Base-by-base conservation (phyloP, 306 rosid genomes). In the Rubus parviflorus region DNA sequence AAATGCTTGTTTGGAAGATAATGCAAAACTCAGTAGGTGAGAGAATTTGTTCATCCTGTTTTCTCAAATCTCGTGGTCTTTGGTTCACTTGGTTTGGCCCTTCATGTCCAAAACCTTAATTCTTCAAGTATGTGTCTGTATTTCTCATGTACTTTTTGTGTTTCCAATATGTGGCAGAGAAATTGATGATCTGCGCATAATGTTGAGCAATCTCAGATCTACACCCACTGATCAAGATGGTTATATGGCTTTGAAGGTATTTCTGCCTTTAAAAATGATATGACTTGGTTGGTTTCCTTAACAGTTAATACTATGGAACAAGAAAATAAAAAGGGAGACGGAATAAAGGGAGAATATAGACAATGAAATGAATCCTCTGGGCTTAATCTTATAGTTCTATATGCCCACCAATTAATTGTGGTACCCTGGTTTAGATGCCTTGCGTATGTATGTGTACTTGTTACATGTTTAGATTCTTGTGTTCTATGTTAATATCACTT, bases 1-100 rank as follows among this genome's bases (percentile, higher is more conserved):
- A 81, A 84, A 85, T 30, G 80, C 84, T 88, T 95, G 99, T 88
- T 83, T 90, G 78, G 90, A 88, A 78, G 99, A 95, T 77, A 95
- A 95, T 87, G 87, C 84, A 72, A 95, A 84, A 83, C 99, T 92
- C 83, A 87, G 80, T 51, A 80, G 96, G 99, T 92, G 69, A 82
- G 85, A 46, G 20, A 22, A 72, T 75, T 76, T 63, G 43, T 38
- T 75, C 70, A 49, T 73, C 19, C 17, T 19, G 68, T 63, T 71
- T n/a, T 74, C 41, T 38, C 65, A 68, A 37, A 82, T 77, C 67
- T 64, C 72, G 23, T 68, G 11, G 72, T 61, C 57, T 12, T 83
- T 53, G 66, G 25, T n/a, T 48, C 25, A 5, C 62, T 20, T 48
- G 41, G 30, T 68, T 41, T 58, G 20, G 57, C 20, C 54, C 16